Evolutionary conservation across 306 rosid genomes (phyloP), one percentile per base, ranked within the genome.

Genomic region (Quercus berberidifolia): DNA sequence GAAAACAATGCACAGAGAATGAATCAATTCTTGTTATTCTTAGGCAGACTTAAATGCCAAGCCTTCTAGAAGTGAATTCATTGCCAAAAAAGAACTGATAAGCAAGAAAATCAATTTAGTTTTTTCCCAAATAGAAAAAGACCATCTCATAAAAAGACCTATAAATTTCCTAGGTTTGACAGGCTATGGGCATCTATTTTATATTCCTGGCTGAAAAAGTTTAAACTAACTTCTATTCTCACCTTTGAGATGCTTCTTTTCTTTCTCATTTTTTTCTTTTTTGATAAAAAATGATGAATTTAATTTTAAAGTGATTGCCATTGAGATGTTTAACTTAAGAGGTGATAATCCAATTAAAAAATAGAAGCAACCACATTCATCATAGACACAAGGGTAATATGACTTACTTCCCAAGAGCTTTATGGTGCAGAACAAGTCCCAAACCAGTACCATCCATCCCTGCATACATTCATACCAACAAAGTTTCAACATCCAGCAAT

Each of bases 341-440:
- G 68, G 18, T 49, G 12, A 11, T 28, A 60, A 11, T 11, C 19
- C 68, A 25, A 60, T 23, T 10, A 20, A 57, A 23, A 23, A 19
- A 54, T 35, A 55, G 11, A 1, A 75, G 11, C 21, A 18, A 38
- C 57, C 31, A 8, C 46, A 68, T 14, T 75, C 41, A 57, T 67
- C 31, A 58, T 5, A 68, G 26, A 86, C 68, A 52, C 46, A 76
- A 1, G 30, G 51, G 28, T 55, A 72, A 18, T 23, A 33, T 23
- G 82, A 90, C 94, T 80, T 90, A 92, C 98, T 88, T 92, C 77
- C 95, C 97, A 80, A 95, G 98, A 82, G 99, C 97, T 90, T 91
- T 87, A 86, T 92, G 97, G 77, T 92, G 98, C 91, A 95, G 71
- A 85, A 80, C 75, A 72, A 95, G 98, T 28, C 98, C 99, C 73